Percentiles rank a stretch among this genome's conserved stretches.
Evolutionary conservation across 164 flowering plant species (phyloP).

Genomic region (Aristolochia fimbriata): DNA sequence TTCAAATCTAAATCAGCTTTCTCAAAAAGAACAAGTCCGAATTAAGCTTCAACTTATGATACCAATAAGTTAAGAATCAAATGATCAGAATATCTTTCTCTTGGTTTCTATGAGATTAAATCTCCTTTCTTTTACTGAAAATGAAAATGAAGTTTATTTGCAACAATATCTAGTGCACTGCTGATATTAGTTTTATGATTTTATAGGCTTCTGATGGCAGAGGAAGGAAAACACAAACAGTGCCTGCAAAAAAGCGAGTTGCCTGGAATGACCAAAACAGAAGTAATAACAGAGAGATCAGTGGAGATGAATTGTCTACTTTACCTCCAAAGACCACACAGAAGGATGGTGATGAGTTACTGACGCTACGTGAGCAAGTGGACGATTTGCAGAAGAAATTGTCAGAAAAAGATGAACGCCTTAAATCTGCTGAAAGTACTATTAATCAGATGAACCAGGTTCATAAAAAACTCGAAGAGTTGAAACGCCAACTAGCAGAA

Average conservation of each 20-base stretch:
- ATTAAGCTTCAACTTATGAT: no score
- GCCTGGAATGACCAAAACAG: slow-evolving; percentile 36
- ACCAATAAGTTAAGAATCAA: neutral
- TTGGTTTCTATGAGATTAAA: no score
- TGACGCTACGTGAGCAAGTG: slow-evolving; percentile 46
- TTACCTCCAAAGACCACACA: slow-evolving; percentile 41
- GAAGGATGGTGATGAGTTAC: slow-evolving; percentile 63
- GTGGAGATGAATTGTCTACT: slow-evolving; percentile 33
- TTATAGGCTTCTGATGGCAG: slow-evolving; percentile 33
- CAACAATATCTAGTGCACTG: neutral
- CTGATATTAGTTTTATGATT: neutral
- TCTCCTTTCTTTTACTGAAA: neutral
- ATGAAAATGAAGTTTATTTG: neutral
- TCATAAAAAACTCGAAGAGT: slow-evolving; percentile 36
- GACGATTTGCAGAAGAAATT: slow-evolving; percentile 61
- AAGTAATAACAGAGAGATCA: slow-evolving; percentile 23
- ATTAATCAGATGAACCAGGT: slow-evolving; percentile 37
- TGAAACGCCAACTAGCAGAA: slow-evolving; percentile 40
- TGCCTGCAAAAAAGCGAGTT: slow-evolving; percentile 39
- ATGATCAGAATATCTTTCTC: neutral
- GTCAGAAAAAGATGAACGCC: slow-evolving; percentile 67
- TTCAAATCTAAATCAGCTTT: no score
- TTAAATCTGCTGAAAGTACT: slow-evolving; percentile 46
- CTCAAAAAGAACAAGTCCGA: no score
- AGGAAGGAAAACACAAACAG: slow-evolving; percentile 49